Conservation (phyloP, 495 filamentous ascomycete species). For the Penicillium ochrochloron region DNA sequence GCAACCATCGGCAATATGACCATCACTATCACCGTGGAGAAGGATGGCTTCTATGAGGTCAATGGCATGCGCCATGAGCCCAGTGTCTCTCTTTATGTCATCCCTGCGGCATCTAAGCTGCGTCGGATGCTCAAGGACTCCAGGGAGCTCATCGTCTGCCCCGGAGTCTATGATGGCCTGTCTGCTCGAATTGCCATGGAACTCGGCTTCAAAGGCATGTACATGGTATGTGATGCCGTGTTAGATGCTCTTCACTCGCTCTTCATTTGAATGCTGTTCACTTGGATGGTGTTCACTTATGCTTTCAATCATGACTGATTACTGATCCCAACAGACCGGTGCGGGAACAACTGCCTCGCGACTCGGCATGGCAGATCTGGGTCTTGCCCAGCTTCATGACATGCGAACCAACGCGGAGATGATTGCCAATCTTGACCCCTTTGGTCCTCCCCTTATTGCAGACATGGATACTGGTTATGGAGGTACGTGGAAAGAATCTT, state of each 20-base stretch:
- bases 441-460: slow-evolving; percentile 65
- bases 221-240: slow-evolving; percentile 58
- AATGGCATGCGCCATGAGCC: slow-evolving; percentile 40
- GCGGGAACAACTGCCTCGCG: slow-evolving; percentile 68
- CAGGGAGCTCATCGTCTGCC: slow-evolving; percentile 56
- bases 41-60: slow-evolving; percentile 45
- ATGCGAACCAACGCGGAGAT: slow-evolving; percentile 69
- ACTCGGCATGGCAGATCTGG: slow-evolving; percentile 68
- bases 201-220: slow-evolving; percentile 64
- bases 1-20: slow-evolving; percentile 28
- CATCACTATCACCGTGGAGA: slow-evolving; percentile 44
- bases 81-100: slow-evolving; percentile 36
- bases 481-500: slow-evolving; percentile 37
- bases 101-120: slow-evolving; percentile 52
- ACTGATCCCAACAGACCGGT: slow-evolving; percentile 57
- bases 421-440: slow-evolving; percentile 65
- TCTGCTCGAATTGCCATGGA: slow-evolving; percentile 66
- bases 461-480: slow-evolving; percentile 72
- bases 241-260: not conserved
- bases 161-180: slow-evolving; percentile 72
- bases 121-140: slow-evolving; percentile 48
- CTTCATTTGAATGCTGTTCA: too few species aligned
- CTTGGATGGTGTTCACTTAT: not conserved
- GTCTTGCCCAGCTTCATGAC: slow-evolving; percentile 66
- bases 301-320: slow-evolving; percentile 12